Evolutionary conservation across 345 rosid species (phyloP).

Genomic region (Acer yangbiense): DNA sequence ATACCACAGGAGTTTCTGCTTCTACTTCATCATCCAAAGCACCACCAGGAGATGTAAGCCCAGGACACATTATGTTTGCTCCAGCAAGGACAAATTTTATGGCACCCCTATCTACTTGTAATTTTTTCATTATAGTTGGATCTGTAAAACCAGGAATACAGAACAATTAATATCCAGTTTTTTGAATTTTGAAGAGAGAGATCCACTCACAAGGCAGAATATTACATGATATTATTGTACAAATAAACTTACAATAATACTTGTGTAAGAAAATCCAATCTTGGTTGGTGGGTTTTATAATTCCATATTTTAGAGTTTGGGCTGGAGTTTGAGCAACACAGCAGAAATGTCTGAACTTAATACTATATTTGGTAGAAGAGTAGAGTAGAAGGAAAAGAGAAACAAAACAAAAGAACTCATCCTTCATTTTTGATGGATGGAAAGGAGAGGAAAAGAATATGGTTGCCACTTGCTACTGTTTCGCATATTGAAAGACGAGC

Average conservation of each 20-base stretch:
- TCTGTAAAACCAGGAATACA: constrained; percentile 42
- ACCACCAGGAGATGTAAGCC: constrained; percentile 98
- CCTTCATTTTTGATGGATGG: neutral
- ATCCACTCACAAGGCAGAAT: constrained; percentile 2
- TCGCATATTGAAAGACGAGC: too few species aligned
- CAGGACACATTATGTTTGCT: constrained; percentile 99
- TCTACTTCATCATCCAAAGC: constrained; percentile 87
- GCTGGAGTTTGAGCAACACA: neutral
- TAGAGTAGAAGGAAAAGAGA: neutral
- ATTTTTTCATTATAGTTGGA: constrained; percentile 92
- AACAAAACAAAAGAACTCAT: neutral
- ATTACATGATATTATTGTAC: neutral
- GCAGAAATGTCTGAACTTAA: neutral
- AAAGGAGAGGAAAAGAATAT: neutral
- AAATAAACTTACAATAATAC: neutral
- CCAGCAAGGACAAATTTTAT: constrained; percentile 82
- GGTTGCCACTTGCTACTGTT: too few species aligned
- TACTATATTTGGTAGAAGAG: neutral
- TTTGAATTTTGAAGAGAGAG: neutral
- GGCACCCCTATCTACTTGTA: constrained; percentile 58
- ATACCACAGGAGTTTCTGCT: constrained; percentile 94
- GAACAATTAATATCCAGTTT: neutral
- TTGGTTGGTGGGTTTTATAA: neutral
- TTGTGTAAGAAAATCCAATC: too few species aligned
- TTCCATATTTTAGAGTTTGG: neutral